Conservation (phyloP, 2,329 filamentous ascomycete species). For the Talaromyces sp. region DNA sequence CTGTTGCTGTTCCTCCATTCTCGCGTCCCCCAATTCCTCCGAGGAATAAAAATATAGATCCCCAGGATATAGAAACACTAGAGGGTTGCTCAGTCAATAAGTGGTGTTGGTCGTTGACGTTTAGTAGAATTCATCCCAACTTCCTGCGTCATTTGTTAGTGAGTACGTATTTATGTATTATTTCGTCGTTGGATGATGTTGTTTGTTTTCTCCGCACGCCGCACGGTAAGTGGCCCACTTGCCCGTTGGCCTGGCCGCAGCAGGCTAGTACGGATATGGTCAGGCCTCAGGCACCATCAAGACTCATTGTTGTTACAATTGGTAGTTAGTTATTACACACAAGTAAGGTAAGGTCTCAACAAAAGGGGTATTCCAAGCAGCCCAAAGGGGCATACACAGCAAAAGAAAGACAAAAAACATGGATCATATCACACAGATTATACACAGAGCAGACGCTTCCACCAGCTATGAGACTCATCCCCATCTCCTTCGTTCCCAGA, state of each 20-base stretch:
- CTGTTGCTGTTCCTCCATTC: slow-evolving; percentile 1
- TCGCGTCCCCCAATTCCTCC: not conserved
- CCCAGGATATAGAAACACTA: not conserved
- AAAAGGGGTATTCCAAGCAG: slow-evolving; percentile 7
- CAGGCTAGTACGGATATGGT: not conserved
- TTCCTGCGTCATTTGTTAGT: not conserved
- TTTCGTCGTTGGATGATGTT: not conserved
- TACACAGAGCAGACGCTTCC: slow-evolving; percentile 8
- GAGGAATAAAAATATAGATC: not conserved
- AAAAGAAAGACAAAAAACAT: not conserved
- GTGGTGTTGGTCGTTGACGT: not conserved
- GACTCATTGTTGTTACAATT: not conserved
- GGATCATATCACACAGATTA: slow-evolving; percentile 2
- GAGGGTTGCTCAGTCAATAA: not conserved
- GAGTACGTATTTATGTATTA: not conserved
- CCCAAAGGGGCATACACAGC: not conserved
- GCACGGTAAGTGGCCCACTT: slow-evolving; percentile 13
- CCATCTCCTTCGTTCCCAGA: not conserved
- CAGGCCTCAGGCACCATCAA: too few relatives aligned
- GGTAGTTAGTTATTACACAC: not conserved
- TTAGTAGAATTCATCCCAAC: not conserved
- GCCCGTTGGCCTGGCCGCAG: slow-evolving; percentile 9
- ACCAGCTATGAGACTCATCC: not conserved
- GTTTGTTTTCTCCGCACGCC: slow-evolving; percentile 17
- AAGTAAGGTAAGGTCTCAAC: not conserved